Conservation (phyloP, 805 yeast genomes). For the Candida insectalens region DNA sequence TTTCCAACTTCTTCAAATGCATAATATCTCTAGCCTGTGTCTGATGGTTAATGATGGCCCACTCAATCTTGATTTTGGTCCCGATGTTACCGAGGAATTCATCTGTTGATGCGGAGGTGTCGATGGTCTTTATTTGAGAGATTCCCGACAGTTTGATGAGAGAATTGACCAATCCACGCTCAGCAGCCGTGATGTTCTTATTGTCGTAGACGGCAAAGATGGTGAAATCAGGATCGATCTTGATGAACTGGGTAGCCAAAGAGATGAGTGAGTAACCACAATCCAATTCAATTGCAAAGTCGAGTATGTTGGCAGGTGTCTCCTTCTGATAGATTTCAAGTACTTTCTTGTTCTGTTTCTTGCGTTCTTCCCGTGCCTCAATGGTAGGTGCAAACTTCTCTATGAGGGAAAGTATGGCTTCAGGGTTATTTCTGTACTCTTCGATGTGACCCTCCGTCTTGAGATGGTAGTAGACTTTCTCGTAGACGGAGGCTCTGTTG, state of each 20-base stretch:
- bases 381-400: conserved; percentile 8
- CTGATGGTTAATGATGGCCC: conserved; percentile 14
- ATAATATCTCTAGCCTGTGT: conserved; percentile 6
- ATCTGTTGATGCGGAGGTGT: conserved; percentile 1
- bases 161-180: conserved; percentile 7
- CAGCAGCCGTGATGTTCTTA: conserved; percentile 3
- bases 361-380: not conserved
- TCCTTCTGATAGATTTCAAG: conserved; percentile 1
- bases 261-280: conserved; percentile 14
- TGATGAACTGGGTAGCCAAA: conserved; percentile 10
- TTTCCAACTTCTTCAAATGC: conserved; percentile 13
- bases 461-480: conserved; percentile 1
- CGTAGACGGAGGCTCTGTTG: conserved; percentile 2
- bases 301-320: conserved; percentile 9
- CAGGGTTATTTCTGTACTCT: conserved; percentile 9
- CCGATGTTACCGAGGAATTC: not conserved
- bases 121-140: conserved; percentile 7
- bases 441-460: conserved; percentile 4
- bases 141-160: conserved; percentile 13
- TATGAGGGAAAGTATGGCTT: conserved; percentile 12
- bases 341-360: conserved; percentile 2
- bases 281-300: conserved; percentile 12
- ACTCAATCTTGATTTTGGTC: conserved; percentile 5
- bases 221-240: conserved; percentile 6
- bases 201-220: conserved; percentile 10